These are phyloP conservation scores for Powellomyces hirtus DNA, from an alignment of 192 early-diverging fungal genomes.

Conservation along the genomic window DNA sequence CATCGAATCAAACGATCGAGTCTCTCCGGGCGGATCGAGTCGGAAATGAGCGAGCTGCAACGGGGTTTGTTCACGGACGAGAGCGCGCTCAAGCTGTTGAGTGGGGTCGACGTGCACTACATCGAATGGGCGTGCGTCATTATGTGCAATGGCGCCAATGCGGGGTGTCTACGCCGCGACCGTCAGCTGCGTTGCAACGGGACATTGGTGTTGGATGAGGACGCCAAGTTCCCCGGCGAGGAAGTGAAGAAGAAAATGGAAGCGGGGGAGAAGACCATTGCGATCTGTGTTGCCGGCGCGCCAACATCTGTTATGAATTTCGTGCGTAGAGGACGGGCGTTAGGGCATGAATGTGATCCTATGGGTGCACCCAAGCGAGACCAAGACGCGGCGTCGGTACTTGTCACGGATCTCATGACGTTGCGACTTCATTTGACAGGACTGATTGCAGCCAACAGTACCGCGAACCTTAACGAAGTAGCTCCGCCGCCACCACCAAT, in stretches of 20 bases:
- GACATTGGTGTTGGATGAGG: not conserved
- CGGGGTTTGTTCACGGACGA: not conserved
- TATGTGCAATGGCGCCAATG: conserved; percentile 7
- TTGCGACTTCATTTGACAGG: not conserved
- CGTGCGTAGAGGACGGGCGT: conserved; percentile 8
- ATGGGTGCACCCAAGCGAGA: not conserved
- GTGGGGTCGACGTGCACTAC: not conserved
- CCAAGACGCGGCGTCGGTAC: not conserved
- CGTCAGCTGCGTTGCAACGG: conserved; percentile 1
- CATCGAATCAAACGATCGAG: not conserved
- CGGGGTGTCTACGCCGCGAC: not conserved
- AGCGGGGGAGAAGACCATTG: not conserved
- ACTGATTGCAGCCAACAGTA: too few species aligned
- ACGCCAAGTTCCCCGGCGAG: not conserved
- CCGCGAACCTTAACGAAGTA: too few species aligned
- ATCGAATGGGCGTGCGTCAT: conserved; percentile 8
- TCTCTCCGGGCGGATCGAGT: not conserved
- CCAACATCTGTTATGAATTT: conserved; percentile 1
- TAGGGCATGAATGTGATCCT: conserved; percentile 6
- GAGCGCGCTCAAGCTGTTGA: not conserved
- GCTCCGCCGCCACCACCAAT: too few species aligned
- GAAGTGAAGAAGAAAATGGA: not conserved
- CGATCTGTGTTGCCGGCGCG: conserved; percentile 7
- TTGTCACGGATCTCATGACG: conserved; percentile 14
- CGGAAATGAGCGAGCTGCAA: not conserved